These are phyloP conservation scores for Wickerhamiella parazyma DNA, from an alignment of 805 yeast genomes.

Conservation along the genomic window DNA sequence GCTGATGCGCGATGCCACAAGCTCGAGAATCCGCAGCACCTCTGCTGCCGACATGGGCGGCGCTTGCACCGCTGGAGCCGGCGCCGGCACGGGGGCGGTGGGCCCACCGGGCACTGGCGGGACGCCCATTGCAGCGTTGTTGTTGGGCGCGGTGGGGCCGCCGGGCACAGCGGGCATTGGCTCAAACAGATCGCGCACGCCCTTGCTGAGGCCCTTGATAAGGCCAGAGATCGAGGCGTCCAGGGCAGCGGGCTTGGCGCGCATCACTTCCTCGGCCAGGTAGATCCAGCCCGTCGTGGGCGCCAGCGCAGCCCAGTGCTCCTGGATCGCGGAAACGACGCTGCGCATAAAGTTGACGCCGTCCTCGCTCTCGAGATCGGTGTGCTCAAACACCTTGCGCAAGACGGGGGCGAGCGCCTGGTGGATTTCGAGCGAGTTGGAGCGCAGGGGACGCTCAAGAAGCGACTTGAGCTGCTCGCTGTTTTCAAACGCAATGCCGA, in stretches of 20 bases:
- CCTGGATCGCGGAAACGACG: constrained; percentile 43
- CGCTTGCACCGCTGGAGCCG: constrained; percentile 14
- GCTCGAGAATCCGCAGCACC: constrained; percentile 59
- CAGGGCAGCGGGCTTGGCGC: constrained; percentile 55
- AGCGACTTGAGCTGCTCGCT: constrained; percentile 55
- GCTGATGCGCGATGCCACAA: constrained; percentile 69
- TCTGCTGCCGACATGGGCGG: constrained; percentile 22
- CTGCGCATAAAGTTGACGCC: constrained; percentile 4
- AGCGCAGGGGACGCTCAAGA: constrained; percentile 65
- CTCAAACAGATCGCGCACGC: constrained; percentile 16
- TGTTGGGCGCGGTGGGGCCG: not conserved
- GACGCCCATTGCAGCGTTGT: not conserved
- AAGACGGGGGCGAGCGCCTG: constrained; percentile 68
- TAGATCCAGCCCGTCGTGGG: constrained; percentile 68
- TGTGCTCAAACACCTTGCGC: constrained; percentile 50
- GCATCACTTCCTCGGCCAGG: constrained; percentile 59
- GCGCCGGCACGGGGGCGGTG: constrained; percentile 16
- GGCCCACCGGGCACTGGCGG: constrained; percentile 1
- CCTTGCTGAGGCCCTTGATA: constrained; percentile 58
- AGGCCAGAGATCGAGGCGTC: constrained; percentile 64
- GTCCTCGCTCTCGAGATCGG: constrained; percentile 33
- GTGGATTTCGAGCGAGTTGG: constrained; percentile 78
- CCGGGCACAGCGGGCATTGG: not conserved
- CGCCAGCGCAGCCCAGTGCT: constrained; percentile 57
- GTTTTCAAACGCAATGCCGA: constrained; percentile 68